Percentiles rank a stretch among this genome's conserved stretches.
Evolutionary conservation across 1,139 yeast species (phyloP).

Genomic region (Eremothecium sinecaudum): DNA sequence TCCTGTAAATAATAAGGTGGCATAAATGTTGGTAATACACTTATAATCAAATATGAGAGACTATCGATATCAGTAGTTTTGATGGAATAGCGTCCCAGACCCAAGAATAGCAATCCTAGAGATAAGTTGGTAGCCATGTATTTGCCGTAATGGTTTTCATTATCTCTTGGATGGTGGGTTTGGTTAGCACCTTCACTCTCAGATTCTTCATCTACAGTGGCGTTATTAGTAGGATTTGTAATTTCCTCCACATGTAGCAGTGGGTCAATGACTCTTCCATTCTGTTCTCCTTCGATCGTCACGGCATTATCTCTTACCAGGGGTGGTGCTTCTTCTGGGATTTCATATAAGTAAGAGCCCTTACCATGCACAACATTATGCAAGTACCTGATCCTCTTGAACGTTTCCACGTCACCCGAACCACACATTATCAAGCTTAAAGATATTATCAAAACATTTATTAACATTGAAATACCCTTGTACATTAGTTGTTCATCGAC

Average conservation of each 20-base stretch:
- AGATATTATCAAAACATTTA: constrained; percentile 54
- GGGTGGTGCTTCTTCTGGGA: constrained; percentile 4
- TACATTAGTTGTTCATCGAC: constrained; percentile 57
- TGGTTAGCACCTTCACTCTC: constrained; percentile 7
- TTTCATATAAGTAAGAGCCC: constrained; percentile 21
- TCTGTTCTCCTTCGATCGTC: constrained; percentile 13
- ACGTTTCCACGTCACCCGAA: constrained; percentile 73
- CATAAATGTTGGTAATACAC: constrained; percentile 61
- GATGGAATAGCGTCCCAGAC: constrained; percentile 88
- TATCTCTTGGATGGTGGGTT: constrained; percentile 10
- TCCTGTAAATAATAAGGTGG: constrained; percentile 84
- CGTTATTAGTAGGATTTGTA: constrained; percentile 5
- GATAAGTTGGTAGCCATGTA: constrained; percentile 77
- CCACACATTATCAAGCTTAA: constrained; percentile 79
- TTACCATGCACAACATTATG: constrained; percentile 40
- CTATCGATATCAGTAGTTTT: constrained; percentile 35
- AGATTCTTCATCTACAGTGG: constrained; percentile 8
- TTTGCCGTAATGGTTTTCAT: constrained; percentile 46
- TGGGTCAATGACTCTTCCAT: constrained; percentile 5
- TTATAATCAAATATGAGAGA: constrained; percentile 49
- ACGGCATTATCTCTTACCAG: constrained; percentile 7
- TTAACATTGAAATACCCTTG: constrained; percentile 47
- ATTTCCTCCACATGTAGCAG: constrained; percentile 7
- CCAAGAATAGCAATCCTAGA: constrained; percentile 77
- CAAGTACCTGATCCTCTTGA: constrained; percentile 61